Conservation (phyloP, 306 rosid genomes). For the Acacia crassicarpa region DNA sequence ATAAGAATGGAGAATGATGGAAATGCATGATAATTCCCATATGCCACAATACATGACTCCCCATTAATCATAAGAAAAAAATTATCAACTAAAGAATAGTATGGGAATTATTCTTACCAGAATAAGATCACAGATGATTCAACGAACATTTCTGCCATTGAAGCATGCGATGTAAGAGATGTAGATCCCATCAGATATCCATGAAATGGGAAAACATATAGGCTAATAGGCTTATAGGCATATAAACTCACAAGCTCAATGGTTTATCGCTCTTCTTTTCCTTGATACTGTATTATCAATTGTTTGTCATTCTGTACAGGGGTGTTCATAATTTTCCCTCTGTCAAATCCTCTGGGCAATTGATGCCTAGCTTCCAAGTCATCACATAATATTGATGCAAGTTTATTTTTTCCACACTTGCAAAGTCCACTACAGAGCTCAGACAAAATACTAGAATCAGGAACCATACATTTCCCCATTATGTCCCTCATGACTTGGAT, state of each 20-base stretch:
- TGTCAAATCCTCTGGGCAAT: slow-evolving; percentile 50
- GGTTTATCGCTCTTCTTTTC: neutral
- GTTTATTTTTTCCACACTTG: slow-evolving; percentile 42
- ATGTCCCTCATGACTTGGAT: slow-evolving; percentile 64
- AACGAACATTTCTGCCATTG: neutral
- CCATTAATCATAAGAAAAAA: neutral
- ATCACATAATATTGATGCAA: slow-evolving; percentile 40
- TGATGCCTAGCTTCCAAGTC: slow-evolving; percentile 49
- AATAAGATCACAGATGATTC: neutral
- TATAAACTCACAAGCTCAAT: slow-evolving; percentile 23
- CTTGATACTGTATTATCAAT: neutral
- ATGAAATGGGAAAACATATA: slow-evolving; percentile 3
- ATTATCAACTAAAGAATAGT: neutral
- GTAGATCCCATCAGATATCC: slow-evolving; percentile 2
- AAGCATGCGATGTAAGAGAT: neutral
- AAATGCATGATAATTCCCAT: neutral
- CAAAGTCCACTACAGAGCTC: slow-evolving; percentile 60
- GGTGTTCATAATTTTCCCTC: slow-evolving; percentile 17
- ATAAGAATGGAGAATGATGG: neutral
- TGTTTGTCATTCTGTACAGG: slow-evolving; percentile 14
- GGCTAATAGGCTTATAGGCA: neutral
- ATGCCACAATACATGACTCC: neutral
- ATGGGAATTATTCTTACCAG: neutral
- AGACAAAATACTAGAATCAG: slow-evolving; percentile 47
- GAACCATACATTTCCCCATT: slow-evolving; percentile 53